These are phyloP conservation scores for Hemerocallis citrina DNA, from an alignment of 106 monocot genomes.

Conservation along the genomic window DNA sequence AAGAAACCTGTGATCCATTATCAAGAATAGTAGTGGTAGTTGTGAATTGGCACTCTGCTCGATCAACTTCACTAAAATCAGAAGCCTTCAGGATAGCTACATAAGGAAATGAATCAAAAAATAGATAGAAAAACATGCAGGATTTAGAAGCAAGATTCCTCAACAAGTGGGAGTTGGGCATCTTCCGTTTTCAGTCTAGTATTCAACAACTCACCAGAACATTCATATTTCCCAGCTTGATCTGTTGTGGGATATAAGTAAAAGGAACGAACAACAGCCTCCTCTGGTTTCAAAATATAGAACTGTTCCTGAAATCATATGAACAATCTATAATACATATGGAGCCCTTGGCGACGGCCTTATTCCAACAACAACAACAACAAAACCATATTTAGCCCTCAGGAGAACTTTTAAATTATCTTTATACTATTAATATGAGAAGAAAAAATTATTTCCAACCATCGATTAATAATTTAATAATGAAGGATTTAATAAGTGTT, in stretches of 20 bases:
- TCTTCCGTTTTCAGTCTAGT: not conserved
- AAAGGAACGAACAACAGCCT: slow-evolving; percentile 55
- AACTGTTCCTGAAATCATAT: slow-evolving; percentile 66
- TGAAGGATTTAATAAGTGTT: too few relatives aligned
- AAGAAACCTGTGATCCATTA: slow-evolving; percentile 86
- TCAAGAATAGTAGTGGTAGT: slow-evolving; percentile 84
- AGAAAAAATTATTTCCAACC: not conserved
- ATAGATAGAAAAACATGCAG: not conserved
- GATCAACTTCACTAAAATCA: slow-evolving; percentile 84
- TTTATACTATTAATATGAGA: not conserved
- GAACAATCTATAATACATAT: not conserved
- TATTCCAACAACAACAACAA: too few relatives aligned
- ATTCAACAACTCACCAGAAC: slow-evolving; percentile 52
- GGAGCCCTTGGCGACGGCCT: too few relatives aligned
- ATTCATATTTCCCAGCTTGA: slow-evolving; percentile 84
- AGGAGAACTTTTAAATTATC: not conserved
- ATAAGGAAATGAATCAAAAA: slow-evolving; percentile 3
- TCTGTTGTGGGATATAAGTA: slow-evolving; percentile 72
- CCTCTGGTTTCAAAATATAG: slow-evolving; percentile 86
- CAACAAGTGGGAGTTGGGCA: not conserved
- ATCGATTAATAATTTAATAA: too few relatives aligned
- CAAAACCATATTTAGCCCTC: too few relatives aligned
- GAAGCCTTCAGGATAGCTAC: slow-evolving; percentile 89
- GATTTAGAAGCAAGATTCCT: not conserved
- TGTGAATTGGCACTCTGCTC: slow-evolving; percentile 78